These are phyloP conservation scores for Ceratobasidium papillatum DNA, from an alignment of 1,284 basidiomycete genomes.

Conservation along the genomic window DNA sequence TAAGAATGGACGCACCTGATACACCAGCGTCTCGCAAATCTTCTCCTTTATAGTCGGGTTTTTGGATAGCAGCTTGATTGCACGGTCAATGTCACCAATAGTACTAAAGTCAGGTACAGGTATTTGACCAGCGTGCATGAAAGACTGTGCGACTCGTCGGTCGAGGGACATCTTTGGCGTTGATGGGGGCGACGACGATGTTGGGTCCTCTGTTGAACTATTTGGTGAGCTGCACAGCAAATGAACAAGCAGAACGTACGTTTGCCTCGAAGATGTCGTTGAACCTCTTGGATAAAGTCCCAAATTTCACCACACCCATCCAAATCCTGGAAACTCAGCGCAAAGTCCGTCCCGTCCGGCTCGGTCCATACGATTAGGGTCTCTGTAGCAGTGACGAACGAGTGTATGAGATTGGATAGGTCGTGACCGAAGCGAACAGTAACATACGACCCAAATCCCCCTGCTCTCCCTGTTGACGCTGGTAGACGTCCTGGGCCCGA, in stretches of 20 bases:
- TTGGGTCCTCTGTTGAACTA: conserved; percentile 58
- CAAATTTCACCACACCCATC: conserved; percentile 97
- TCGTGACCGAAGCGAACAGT: conserved; percentile 37
- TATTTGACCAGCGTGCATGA: conserved; percentile 74
- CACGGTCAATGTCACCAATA: conserved; percentile 77
- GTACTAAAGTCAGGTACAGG: conserved; percentile 71
- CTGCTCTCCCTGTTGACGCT: conserved; percentile 82
- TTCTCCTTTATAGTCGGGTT: conserved; percentile 30
- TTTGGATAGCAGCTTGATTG: conserved; percentile 67
- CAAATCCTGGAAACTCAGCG: conserved; percentile 95
- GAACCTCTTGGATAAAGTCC: conserved; percentile 97
- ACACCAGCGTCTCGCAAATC: conserved; percentile 33
- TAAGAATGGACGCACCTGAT: conserved; percentile 6
- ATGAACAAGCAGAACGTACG: conserved; percentile 54
- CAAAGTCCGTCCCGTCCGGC: conserved; percentile 92
- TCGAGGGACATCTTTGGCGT: conserved; percentile 46
- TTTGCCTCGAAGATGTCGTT: conserved; percentile 74
- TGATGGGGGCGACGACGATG: conserved; percentile 68
- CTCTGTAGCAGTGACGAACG: conserved; percentile 60
- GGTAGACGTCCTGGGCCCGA: conserved; percentile 86
- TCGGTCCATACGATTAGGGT: conserved; percentile 99
- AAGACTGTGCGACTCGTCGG: conserved; percentile 54
- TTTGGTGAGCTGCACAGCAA: conserved; percentile 22
- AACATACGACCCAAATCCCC: conserved; percentile 28
- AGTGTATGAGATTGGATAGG: conserved; percentile 20